Base-by-base conservation (phyloP, 2,329 filamentous ascomycete genomes). In the Clarireedia homoeocarpa region DNA sequence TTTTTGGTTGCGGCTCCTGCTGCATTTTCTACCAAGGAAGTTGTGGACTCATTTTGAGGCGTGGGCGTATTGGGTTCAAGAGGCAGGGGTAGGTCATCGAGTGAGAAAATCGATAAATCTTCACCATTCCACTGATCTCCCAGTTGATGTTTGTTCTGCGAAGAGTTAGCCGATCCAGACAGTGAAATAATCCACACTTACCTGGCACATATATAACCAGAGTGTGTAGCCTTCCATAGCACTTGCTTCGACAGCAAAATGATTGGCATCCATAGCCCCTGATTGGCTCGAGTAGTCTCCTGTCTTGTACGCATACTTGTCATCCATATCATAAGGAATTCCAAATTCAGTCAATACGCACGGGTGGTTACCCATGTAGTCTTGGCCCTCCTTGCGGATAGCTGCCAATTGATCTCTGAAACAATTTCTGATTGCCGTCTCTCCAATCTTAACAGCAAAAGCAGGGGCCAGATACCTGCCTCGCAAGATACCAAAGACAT, bases 91-190 rank as follows among this genome's bases (percentile, higher is more conserved):
- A 83, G 85, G 70, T 99, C 95, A 68, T 99, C 91, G 5, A 82
- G 65, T 0, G 90, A 96, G 68, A 84, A 87, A 54, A 99, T 94
- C 5, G 91, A 96, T 36, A 99, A 73, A 69, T 99, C 94, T 71
- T 99, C 94, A 48, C 94, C 94, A 63, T 99, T 99, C 94, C 94
- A 99, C 62, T 90, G 84, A 66, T 99, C 94, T 54, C 94, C 94
- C 73, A 89, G 86, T 67, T 86, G 77, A 68, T 99, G 94, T 59
- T 86, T 86, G 69, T 97, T 99, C 79, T 88, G 62, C 10, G 39
- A 52, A 56, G 7, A 45, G 40, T 59, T 56, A 72, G 60, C 60
- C 48, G 34, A 52, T 20, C 47, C 36, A 7, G 30, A 15, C 12
- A 50, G 36, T 9, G 38, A 40, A 23, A 48, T 39, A 20, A 12